Evolutionary conservation across 306 rosid species (phyloP), one percentile per base, ranked within the genome.

Genomic region (Cucurbita argyrosperma): DNA sequence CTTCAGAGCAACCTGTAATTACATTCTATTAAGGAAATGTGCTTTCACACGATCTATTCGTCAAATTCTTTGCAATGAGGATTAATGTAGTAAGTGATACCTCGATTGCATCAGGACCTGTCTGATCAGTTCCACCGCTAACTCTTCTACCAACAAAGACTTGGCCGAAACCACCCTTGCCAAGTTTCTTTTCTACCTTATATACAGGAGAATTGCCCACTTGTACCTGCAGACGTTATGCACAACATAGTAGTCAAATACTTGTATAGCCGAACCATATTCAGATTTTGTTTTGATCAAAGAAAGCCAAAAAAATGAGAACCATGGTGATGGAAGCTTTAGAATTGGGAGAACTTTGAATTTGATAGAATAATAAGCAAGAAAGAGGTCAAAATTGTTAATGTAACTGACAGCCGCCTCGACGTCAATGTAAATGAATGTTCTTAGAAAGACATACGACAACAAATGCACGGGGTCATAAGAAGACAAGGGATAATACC

Each of bases 121-220:
- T 87, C 73, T 88, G 85, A 30, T 87, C 94, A 71, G 92, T 85
- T 35, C 97, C 97, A 64, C 97, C 97, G 37, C 79, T 85, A 19
- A 89, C 76, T 83, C 92, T 88, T 85, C 92, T 84, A 51, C 97
- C 97, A 75, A 92, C 97, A 77, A 89, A 92, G 59, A 92, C 97
- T 88, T 92, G 97, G 75, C 97, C 97, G 62, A 92, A 92, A 50
- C 97, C 97, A 38, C 97, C 97, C 88, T 92, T 92, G 42, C 97
- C 97, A 84, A 92, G 84, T 82, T 92, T 92, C 87, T 85, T 89
- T 80, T 92, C 97, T 69, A 85, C 85, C 89, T 89, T 89, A 77
- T 89, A 92, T 59, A 82, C 80, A 76, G 97, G 97, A 77, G 97
- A 92, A 80, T 83, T 80, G 47, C 97, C 96, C 79, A 92, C 97